Evolutionary conservation across 371 early-diverging fungal species (phyloP).

Genomic region (Apophysomyces variabilis): DNA sequence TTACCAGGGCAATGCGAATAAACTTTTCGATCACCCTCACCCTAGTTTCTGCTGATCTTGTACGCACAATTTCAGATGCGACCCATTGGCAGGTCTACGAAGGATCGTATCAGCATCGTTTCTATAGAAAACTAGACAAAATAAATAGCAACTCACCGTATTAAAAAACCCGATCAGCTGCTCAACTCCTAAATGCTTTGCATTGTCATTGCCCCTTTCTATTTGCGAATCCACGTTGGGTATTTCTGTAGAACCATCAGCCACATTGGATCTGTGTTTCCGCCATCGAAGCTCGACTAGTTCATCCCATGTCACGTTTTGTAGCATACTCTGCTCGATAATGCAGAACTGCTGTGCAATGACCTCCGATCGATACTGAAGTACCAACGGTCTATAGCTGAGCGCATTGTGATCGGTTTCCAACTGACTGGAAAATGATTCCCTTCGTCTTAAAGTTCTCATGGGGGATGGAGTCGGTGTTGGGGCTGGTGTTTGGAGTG

Average conservation of each 20-base stretch:
- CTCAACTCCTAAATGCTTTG: constrained; percentile 32
- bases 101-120: not conserved
- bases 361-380: constrained; percentile 45
- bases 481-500: not conserved
- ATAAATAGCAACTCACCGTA: constrained; percentile 30
- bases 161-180: constrained; percentile 48
- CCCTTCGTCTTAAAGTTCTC: not conserved
- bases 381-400: constrained; percentile 41
- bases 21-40: constrained; percentile 51
- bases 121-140: not conserved
- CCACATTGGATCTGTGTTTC: constrained; percentile 28
- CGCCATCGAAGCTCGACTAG: constrained; percentile 57
- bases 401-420: not conserved
- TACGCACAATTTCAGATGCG: constrained; percentile 49
- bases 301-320: constrained; percentile 62
- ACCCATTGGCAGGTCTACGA: constrained; percentile 54
- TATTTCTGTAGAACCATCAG: constrained; percentile 19
- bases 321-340: constrained; percentile 57
- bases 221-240: constrained; percentile 8
- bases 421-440: not conserved
- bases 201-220: not conserved
- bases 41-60: constrained; percentile 35
- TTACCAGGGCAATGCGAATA: constrained; percentile 54
- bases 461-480: constrained; percentile 7
- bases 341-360: constrained; percentile 60